Evolutionary conservation across 1,284 basidiomycete species (phyloP).

Genomic region (Leccinum laetum): DNA sequence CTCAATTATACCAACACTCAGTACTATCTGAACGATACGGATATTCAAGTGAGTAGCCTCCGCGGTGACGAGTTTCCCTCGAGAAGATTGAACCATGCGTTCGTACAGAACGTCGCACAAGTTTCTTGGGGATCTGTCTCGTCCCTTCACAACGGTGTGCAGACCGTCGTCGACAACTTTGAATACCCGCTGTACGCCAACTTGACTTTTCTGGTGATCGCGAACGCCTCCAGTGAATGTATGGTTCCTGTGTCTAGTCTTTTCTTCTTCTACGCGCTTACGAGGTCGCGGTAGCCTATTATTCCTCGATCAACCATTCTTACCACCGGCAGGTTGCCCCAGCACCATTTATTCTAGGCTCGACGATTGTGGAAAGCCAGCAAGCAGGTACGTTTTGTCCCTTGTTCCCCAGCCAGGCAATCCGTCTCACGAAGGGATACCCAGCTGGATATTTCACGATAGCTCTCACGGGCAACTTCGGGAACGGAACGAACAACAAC

Average conservation of each 20-base stretch:
- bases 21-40: slow-evolving; percentile 42
- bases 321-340: slow-evolving; percentile 61
- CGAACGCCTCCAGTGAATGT: slow-evolving; percentile 48
- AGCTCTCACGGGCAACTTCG: slow-evolving; percentile 35
- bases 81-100: background rate
- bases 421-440: slow-evolving; percentile 12
- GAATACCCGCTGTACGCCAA: slow-evolving; percentile 68
- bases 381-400: slow-evolving; percentile 43
- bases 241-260: slow-evolving; percentile 20
- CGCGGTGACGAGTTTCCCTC: background rate
- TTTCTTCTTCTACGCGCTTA: slow-evolving; percentile 1
- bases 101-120: slow-evolving; percentile 59
- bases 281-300: slow-evolving; percentile 36
- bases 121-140: slow-evolving; percentile 51
- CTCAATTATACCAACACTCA: slow-evolving; percentile 51
- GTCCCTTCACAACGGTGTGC: slow-evolving; percentile 61
- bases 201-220: slow-evolving; percentile 44
- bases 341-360: slow-evolving; percentile 56
- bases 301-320: slow-evolving; percentile 62
- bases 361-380: slow-evolving; percentile 59
- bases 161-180: slow-evolving; percentile 57
- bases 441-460: slow-evolving; percentile 57
- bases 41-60: slow-evolving; percentile 38
- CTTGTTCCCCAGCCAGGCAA: too few relatives aligned
- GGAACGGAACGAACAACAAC: slow-evolving; percentile 72